Evolutionary conservation across 257 asterid genomes (phyloP), one percentile per base, ranked within the genome.

Genomic region (Fraxinus excelsior): DNA sequence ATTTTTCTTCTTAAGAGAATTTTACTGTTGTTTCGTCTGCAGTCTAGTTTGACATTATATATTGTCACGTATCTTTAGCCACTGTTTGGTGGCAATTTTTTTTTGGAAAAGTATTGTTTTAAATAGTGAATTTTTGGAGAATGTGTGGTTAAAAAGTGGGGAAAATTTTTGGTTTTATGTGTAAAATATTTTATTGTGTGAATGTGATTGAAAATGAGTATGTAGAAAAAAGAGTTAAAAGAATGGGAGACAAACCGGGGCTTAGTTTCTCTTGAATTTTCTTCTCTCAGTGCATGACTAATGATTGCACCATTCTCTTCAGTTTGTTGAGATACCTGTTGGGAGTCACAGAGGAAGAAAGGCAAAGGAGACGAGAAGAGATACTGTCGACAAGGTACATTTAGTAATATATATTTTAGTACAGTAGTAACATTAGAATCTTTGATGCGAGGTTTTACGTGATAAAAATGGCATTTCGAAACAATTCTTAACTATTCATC

Each of bases 301-400:
- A 78, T 78, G 67, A 67, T 70, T 66, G 37, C 25, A 11, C 79
- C n/a, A 75, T 68, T 74, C 62, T 67, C 75, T 85, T 82, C 92
- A 96, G 99, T 82, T 91, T 93, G 78, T 28, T 91, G 89, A 89
- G 98, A 76, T 75, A 96, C 84, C 82, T 96, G 83, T 71, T 96
- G 84, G 97, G 97, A 86, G 86, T 96, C 74, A 89, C 97, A 0
- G 95, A 94, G 80, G 97, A 93, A 82, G 98, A 96, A 86, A 88
- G 97, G 80, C 90, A 91, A 86, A 80, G 51, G 53, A 90, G 98
- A 82, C 91, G 98, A 29, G 98, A 92, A 83, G 97, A 96, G 86
- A 96, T 96, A 80, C 82, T 93, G 81, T 89, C 96, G 46, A 92
- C 98, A 69, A 93, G 96, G 99, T 96, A 90, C 81, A 67, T 69